Conservation (phyloP, 2,329 filamentous ascomycete species). For the Ceratocystis eucalypticola region DNA sequence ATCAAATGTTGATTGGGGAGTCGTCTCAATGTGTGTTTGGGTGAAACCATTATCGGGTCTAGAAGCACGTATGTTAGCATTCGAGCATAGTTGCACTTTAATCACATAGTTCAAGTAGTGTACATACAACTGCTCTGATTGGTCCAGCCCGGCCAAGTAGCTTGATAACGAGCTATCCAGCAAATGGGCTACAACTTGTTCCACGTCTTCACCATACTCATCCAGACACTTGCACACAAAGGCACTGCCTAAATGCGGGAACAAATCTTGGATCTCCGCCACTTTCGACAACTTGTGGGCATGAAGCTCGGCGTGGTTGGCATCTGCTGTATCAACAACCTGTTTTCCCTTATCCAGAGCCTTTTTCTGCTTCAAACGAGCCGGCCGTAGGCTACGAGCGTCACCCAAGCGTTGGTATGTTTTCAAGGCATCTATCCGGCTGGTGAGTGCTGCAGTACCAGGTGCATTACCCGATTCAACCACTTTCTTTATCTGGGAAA, state of each 20-base stretch:
- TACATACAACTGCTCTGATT: constrained; percentile 45
- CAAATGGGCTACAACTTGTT: constrained; percentile 68
- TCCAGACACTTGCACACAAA: constrained; percentile 71
- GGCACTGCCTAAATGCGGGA: constrained; percentile 70
- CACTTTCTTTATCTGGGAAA: constrained; percentile 46
- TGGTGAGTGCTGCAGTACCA: constrained; percentile 26
- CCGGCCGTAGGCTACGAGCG: not conserved
- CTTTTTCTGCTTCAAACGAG: constrained; percentile 23
- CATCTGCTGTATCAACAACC: constrained; percentile 27
- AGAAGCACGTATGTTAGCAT: not conserved
- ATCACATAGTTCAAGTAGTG: not conserved
- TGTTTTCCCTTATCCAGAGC: constrained; percentile 56
- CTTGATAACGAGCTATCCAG: constrained; percentile 63
- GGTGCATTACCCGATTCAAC: constrained; percentile 36
- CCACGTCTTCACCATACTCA: constrained; percentile 62
- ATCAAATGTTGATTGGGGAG: constrained; percentile 46
- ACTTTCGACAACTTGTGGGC: constrained; percentile 74
- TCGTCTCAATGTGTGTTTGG: constrained; percentile 29
- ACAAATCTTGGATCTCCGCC: constrained; percentile 83
- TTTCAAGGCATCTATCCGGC: constrained; percentile 4
- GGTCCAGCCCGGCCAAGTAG: constrained; percentile 51
- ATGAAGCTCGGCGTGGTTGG: constrained; percentile 43
- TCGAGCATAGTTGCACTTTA: not conserved
- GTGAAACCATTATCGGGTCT: constrained; percentile 12
- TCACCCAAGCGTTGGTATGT: not conserved